Base-by-base conservation (phyloP, 139 green algal genomes). In the Chlorella sp. region DNA sequence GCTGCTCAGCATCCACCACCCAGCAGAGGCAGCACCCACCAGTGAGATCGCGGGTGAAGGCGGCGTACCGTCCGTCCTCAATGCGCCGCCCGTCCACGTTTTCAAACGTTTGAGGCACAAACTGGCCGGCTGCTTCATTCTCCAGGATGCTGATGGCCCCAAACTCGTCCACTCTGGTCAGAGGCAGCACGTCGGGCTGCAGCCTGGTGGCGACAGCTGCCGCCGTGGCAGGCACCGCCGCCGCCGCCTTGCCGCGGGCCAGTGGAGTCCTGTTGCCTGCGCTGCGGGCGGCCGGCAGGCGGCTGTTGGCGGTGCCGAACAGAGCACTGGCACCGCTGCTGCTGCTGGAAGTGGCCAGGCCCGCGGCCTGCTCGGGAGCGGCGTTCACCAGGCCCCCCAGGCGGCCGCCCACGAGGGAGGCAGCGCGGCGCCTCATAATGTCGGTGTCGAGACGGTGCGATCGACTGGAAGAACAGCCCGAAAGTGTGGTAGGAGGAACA, bases 11-110 rank as follows among this genome's bases (percentile, higher is more conserved):
- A 71, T 39, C 34, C 48, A 75, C 53, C 61, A 11, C 39, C 73
- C 68, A 76, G 48, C 48, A 57, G 9, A 57, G 9, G 48, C 5
- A 57, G 14, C 18, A 68, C 83, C 3, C 77, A 92, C 88, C 73
- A 0, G 91, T 91, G 53, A 99, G 96, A 73, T 98, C 97, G 48
- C 96, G 87, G 24, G 92, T 91, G 89, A 99, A 99, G 0, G 93
- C 93, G 2, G 91, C 89, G 91, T 99, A 99, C 34, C 97, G 93
- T 0, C 97, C 97, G 88, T 99, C 97, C 39, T 99, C 97, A 80
- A 97, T 92, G 37, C 96, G 92, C 48, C 94, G 92, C 19, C 95
- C 95, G 82, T 98, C 96, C 24, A 96, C 89, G 88, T 98, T 98
- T 57, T 92, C 69, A 75, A 91, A 96, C 71, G 75, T 75, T 34